Conservation (phyloP, 768 basidiomycete genomes). For the Termitomyces heimii region DNA sequence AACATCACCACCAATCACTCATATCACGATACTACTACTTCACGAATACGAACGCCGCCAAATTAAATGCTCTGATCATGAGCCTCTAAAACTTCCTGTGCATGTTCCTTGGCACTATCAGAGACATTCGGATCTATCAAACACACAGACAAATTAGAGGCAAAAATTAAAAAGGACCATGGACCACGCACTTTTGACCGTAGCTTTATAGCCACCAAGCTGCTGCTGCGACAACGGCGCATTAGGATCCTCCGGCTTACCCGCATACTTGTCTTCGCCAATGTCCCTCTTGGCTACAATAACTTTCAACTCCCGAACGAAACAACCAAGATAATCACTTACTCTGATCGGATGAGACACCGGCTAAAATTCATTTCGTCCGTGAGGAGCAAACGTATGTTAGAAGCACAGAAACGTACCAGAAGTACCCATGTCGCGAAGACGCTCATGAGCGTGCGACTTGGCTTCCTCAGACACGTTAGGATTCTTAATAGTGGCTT, state of each 20-base stretch:
- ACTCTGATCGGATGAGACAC: not conserved
- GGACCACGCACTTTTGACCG: conserved; percentile 16
- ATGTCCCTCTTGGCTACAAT: not conserved
- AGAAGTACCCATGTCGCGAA: conserved; percentile 28
- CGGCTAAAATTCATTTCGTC: too few relatives aligned
- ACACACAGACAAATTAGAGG: too few relatives aligned
- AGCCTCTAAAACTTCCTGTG: not conserved
- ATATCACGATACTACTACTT: too few relatives aligned
- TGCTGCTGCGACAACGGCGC: not conserved
- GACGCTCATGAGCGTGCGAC: conserved; percentile 35
- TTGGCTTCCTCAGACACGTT: conserved; percentile 53
- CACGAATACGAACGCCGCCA: too few relatives aligned
- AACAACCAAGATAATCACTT: rapidly evolving
- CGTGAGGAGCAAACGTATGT: too few relatives aligned
- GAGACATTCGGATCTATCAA: conserved; percentile 18
- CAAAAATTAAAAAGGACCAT: not conserved
- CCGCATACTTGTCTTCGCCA: not conserved
- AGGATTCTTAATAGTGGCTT: conserved; percentile 54
- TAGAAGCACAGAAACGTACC: not conserved
- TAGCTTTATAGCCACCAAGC: conserved; percentile 25
- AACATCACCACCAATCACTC: too few relatives aligned
- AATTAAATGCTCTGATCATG: not conserved
- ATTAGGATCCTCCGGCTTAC: not conserved
- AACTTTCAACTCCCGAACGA: too few relatives aligned
- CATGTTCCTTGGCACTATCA: conserved; percentile 13